Base-by-base conservation (phyloP, 2,329 filamentous ascomycete genomes). In the Neoarthrinium moseri region DNA sequence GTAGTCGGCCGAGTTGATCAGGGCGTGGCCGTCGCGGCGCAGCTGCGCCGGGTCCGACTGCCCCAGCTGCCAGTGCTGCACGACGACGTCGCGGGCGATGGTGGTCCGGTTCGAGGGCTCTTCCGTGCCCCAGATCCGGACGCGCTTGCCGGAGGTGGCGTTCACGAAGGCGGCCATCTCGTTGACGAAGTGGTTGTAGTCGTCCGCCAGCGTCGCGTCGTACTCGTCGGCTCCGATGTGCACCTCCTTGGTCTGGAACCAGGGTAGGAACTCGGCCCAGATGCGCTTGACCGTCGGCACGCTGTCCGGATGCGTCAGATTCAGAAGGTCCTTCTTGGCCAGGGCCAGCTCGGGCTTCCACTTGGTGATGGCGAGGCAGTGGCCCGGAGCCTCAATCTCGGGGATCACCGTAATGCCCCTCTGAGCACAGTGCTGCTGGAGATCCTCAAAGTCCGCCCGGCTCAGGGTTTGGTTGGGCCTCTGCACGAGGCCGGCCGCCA, bases 201-300 rank as follows among this genome's bases (percentile, higher is more conserved):
- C 72, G 21, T 71, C 65, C 1, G 70, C 73, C 3, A 73, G 56
- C 0, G 61, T 58, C 11, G 68, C 49, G 46, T 71, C 55, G 47
- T 80, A 80, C 54, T 81, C 77, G 47, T 81, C 77, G 2, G 75
- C 77, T 1, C 77, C 77, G 10, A 81, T 72, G 48, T 78, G 74
- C 1, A 80, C 73, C 18, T 74, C 71, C 51, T 78, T 80, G 4
- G 65, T 72, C 23, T 78, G 67, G 42, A 80, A 79, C 75, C 75
- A 80, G 1, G 75, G 75, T 8, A 80, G 56, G 37, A 79, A 78
- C 10, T 73, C 71, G 10, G 62, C 57, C 75, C 77, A 81, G 43
- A 80, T 75, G 0, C 63, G 60, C 53, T 80, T 65, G 48, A 80
- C 66, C 0, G 70, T 68, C 0, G 76, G 72, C n/a, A 78, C 68